phyloP scores from a whole-genome alignment of 371 early-diverging fungal genomes.

The Caulochytrium protostelioides region DNA sequence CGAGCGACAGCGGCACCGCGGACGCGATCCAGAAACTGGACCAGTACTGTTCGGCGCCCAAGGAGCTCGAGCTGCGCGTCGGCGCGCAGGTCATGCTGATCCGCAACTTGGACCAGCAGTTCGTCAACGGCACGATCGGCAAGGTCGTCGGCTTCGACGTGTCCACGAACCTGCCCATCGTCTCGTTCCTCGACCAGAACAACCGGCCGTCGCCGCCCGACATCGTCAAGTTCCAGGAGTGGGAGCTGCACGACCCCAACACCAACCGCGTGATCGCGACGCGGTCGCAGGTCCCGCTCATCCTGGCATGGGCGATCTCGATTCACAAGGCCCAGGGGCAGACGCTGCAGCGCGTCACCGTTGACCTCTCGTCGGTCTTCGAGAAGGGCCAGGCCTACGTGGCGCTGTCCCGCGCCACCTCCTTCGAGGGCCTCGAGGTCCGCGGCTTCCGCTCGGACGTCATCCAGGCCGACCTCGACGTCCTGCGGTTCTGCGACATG shows the following conservation, averaged over 20 bases:
- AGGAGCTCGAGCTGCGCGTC: slow-evolving; percentile 11
- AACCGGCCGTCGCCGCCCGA: slow-evolving; percentile 20
- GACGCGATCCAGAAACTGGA: slow-evolving; percentile 6
- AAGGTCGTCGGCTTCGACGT: slow-evolving; percentile 21
- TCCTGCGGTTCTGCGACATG: too few species aligned
- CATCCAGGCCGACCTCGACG: too few species aligned
- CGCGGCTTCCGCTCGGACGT: too few species aligned
- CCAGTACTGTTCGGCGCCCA: slow-evolving; percentile 13
- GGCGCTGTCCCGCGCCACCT: too few species aligned
- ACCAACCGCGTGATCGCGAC: slow-evolving; percentile 12
- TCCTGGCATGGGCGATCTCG: slow-evolving; percentile 3
- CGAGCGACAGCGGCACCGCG: slow-evolving; percentile 2
- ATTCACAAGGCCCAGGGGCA: too few species aligned
- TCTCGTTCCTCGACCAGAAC: slow-evolving; percentile 27
- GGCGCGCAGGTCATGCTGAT: slow-evolving; percentile 5
- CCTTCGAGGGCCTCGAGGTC: too few species aligned
- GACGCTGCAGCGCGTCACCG: too few species aligned
- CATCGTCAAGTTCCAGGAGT: slow-evolving; percentile 32
- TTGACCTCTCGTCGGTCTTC: too few species aligned
- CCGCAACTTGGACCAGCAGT: too few species aligned
- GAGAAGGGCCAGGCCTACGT: too few species aligned
- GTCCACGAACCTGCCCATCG: slow-evolving; percentile 19
- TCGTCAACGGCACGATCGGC: slow-evolving; percentile 14
- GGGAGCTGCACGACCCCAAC: slow-evolving; percentile 35
- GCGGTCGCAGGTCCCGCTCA: slow-evolving; percentile 23